Conservation (phyloP, 2,329 filamentous ascomycete genomes). For the Botrytis hyacinthi region DNA sequence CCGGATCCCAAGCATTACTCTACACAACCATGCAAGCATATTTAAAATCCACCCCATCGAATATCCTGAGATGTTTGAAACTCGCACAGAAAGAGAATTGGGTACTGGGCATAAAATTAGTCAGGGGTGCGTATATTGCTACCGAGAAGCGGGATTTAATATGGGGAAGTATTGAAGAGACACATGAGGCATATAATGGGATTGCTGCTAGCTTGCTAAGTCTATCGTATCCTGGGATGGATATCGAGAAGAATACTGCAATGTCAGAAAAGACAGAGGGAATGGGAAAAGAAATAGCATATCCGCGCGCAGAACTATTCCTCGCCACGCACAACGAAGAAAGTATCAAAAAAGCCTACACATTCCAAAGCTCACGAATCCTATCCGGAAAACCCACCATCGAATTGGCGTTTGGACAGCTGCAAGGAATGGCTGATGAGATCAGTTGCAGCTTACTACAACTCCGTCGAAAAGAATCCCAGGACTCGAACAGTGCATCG, state of each 20-base stretch:
- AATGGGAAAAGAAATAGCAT: background rate
- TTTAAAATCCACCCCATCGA: constrained; percentile 48
- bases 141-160: constrained; percentile 47
- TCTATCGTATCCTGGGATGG: constrained; percentile 40
- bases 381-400: constrained; percentile 41
- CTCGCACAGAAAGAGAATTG: constrained; percentile 48
- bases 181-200: constrained; percentile 54
- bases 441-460: constrained; percentile 58
- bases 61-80: constrained; percentile 46
- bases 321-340: constrained; percentile 78
- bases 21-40: constrained; percentile 55
- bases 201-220: constrained; percentile 49
- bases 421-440: constrained; percentile 93
- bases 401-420: constrained; percentile 64
- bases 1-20: constrained; percentile 43
- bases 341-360: constrained; percentile 58
- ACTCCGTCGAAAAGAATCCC: constrained; percentile 37
- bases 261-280: background rate
- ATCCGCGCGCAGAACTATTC: constrained; percentile 52
- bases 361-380: constrained; percentile 46
- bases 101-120: constrained; percentile 51
- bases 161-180: constrained; percentile 48
- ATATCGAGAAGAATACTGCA: constrained; percentile 15
- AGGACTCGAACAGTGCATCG: no score
- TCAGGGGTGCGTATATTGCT: constrained; percentile 53